Evolutionary conservation across 192 early-diverging fungal genomes (phyloP).

Genomic region (Spizellomyces sp.): DNA sequence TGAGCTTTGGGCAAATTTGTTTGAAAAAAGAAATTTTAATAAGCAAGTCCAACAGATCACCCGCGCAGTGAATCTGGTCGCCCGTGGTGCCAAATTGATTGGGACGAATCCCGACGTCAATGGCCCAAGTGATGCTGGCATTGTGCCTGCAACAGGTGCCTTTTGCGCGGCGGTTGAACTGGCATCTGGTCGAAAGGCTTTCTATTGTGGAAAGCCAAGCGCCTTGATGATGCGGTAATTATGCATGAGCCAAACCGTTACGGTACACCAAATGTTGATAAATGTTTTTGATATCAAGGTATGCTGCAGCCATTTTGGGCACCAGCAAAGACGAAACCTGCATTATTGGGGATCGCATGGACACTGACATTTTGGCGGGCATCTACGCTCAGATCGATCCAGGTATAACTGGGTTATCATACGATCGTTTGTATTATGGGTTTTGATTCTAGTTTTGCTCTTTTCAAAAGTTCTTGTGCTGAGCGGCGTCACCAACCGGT

Average conservation of each 20-base stretch:
- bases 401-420: slow-evolving; percentile 30
- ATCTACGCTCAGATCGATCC: slow-evolving; percentile 62
- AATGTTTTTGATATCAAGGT: slow-evolving; percentile 4
- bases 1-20: slow-evolving; percentile 27
- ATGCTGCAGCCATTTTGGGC: slow-evolving; percentile 57
- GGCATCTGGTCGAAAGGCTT: slow-evolving; percentile 61
- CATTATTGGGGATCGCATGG: slow-evolving; percentile 70
- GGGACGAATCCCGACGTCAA: slow-evolving; percentile 66
- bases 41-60: slow-evolving; percentile 20
- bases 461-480: too few relatives aligned
- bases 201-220: slow-evolving; percentile 42
- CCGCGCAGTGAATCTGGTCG: slow-evolving; percentile 58
- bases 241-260: neutral
- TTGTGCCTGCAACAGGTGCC: slow-evolving; percentile 59
- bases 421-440: too few relatives aligned
- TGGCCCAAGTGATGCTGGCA: slow-evolving; percentile 48
- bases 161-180: slow-evolving; percentile 59
- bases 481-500: too few relatives aligned
- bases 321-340: slow-evolving; percentile 58
- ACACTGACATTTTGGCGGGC: slow-evolving; percentile 68
- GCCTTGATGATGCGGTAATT: slow-evolving; percentile 21
- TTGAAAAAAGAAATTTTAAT: too few relatives aligned
- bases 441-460: too few relatives aligned
- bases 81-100: slow-evolving; percentile 59
- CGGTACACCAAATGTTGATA: neutral